Evolutionary conservation across 495 filamentous ascomycete species (phyloP).

Genomic region (Parachaetomium inaequale): DNA sequence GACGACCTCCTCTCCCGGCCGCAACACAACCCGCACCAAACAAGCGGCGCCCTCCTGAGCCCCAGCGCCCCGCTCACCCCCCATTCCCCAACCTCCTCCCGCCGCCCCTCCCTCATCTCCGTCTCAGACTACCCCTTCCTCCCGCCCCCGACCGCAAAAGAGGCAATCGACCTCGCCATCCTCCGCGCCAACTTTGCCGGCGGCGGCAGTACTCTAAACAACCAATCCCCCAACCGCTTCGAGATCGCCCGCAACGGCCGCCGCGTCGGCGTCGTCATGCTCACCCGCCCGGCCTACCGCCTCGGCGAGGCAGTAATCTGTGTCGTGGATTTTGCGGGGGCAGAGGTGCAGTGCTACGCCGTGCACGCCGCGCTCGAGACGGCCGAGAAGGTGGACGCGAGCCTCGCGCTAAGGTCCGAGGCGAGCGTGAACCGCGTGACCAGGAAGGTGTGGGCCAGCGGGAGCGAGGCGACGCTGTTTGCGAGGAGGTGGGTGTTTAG

Average conservation of each 20-base stretch:
- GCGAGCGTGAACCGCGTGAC: slow-evolving; percentile 83
- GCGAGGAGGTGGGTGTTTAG: slow-evolving; percentile 72
- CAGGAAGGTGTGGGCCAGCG: slow-evolving; percentile 68
- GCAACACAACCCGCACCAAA: slow-evolving; percentile 44
- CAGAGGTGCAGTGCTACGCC: slow-evolving; percentile 74
- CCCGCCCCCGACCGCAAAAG: slow-evolving; percentile 59
- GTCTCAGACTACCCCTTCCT: slow-evolving; percentile 31
- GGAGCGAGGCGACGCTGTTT: slow-evolving; percentile 77
- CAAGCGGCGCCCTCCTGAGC: slow-evolving; percentile 57
- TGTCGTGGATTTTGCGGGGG: slow-evolving; percentile 73
- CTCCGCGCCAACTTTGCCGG: slow-evolving; percentile 63
- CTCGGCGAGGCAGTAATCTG: slow-evolving; percentile 82
- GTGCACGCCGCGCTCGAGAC: slow-evolving; percentile 74
- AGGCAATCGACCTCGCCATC: slow-evolving; percentile 88
- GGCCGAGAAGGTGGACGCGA: slow-evolving; percentile 69
- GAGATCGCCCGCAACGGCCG: slow-evolving; percentile 87
- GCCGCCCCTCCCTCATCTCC: slow-evolving; percentile 47
- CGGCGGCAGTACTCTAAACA: slow-evolving; percentile 29
- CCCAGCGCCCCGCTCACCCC: slow-evolving; percentile 58
- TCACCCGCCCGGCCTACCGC: slow-evolving; percentile 86
- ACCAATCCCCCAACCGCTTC: slow-evolving; percentile 78
- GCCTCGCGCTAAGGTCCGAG: slow-evolving; percentile 76
- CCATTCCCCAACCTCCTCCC: slow-evolving; percentile 54
- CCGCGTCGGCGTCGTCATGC: slow-evolving; percentile 79
- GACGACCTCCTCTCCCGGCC: slow-evolving; percentile 70